Base-by-base conservation (phyloP, 2,329 filamentous ascomycete genomes). In the Cercospora canescens region DNA sequence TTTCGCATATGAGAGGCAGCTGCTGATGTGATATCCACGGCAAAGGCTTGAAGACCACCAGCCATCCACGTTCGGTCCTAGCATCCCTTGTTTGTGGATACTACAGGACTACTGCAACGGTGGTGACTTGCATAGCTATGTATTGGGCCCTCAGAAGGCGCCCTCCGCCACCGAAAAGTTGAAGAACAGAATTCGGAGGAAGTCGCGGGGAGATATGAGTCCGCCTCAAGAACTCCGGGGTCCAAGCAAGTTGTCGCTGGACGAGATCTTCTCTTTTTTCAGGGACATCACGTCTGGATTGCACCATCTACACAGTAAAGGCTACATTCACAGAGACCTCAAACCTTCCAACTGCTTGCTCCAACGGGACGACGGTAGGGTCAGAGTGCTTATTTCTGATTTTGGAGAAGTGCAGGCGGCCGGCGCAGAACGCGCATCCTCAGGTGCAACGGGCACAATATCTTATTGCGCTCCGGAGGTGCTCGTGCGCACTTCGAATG, bases 221-320 rank as follows among this genome's bases (percentile, higher is more conserved):
- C 82, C 84, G 1, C 87, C 88, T 0, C 73, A 80, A 0, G 82
- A 86, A n/a, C 66, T 87, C 14, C 74, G 77, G 21, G 79, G 83
- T 3, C 83, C 84, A 8, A 85, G 87, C 35, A 84, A 80, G 30
- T 84, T 92, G 52, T 85, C 88, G 0, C 92, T 97, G 67, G 94
- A 98, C 67, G 92, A 98, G 73, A 98, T 99, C 26, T 97, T 96
- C 79, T 96, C 94, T 0, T 91, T 98, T 68, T 99, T 99, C 83
- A 91, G 90, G 74, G 95, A 99, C 76, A 94, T 99, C 67, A 95
- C 94, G 0, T 94, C 93, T 0, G 95, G 95, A 0, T 83, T 99
- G 18, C 91, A 93, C 52, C 94, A 97, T 76, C 85, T 99, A 0
- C 95, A 99, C 74, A 86, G 86, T 2, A 92, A 94, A 72, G 94